Evolutionary conservation across 305 asterid species (phyloP).

Genomic region (Salvia sclarea): DNA sequence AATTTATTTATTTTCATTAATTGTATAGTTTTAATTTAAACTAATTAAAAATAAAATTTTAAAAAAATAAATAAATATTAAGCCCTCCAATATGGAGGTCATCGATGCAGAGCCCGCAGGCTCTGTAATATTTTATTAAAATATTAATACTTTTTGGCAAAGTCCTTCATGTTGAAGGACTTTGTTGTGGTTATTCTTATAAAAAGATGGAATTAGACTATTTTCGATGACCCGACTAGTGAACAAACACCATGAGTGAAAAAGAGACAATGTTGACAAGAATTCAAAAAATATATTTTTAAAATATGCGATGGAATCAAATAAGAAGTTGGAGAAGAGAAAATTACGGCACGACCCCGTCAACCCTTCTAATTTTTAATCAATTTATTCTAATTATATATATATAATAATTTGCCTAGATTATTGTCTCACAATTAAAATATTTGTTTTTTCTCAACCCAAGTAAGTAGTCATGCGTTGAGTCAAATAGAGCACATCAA

Average conservation of each 20-base stretch:
- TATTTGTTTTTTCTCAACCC: not conserved
- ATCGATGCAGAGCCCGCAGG: too few relatives aligned
- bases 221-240: slow-evolving; percentile 43
- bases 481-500: slow-evolving; percentile 35
- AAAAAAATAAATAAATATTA: too few relatives aligned
- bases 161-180: too few relatives aligned
- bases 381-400: not conserved
- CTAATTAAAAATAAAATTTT: too few relatives aligned
- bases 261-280: slow-evolving; percentile 11
- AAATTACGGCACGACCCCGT: slow-evolving; percentile 45
- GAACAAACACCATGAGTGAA: slow-evolving; percentile 29
- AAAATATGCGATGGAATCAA: slow-evolving; percentile 7
- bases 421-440: slow-evolving; percentile 10
- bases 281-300: not conserved
- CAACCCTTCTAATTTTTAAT: slow-evolving; percentile 18
- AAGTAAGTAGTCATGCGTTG: slow-evolving; percentile 23
- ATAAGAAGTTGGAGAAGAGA: not conserved
- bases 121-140: too few relatives aligned
- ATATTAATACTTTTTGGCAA: too few relatives aligned
- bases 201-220: not conserved
- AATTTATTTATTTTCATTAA: too few relatives aligned
- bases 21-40: too few relatives aligned
- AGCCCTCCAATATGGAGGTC: too few relatives aligned
- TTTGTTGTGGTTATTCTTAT: too few relatives aligned
- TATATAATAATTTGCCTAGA: not conserved